Percentiles rank a stretch among this genome's conserved stretches.
Conservation (phyloP, 2,329 filamentous ascomycete genomes). For the Calonectria ilicicola region DNA sequence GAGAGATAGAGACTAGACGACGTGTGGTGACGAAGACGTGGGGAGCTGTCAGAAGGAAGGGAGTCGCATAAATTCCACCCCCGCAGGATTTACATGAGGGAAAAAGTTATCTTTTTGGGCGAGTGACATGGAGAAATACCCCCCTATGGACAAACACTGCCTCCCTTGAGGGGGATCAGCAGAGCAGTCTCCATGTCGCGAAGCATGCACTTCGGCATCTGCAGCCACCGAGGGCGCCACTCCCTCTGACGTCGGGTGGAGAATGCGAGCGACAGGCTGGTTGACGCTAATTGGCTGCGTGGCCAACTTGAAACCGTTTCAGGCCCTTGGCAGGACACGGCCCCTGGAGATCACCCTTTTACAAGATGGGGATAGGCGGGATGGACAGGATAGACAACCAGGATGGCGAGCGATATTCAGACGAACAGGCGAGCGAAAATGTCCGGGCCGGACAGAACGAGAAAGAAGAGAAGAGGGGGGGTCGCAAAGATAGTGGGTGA, state of each 20-base stretch:
- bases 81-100: conserved; percentile 4
- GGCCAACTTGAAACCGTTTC: conserved; percentile 40
- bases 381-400: conserved; percentile 16
- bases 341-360: conserved; percentile 33
- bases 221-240: conserved; percentile 30
- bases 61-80: neutral
- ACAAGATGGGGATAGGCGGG: conserved; percentile 4
- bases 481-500: neutral
- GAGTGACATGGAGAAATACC: neutral
- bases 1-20: conserved; percentile 8
- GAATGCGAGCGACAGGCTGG: conserved; percentile 24
- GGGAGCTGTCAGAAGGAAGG: neutral
- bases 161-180: neutral
- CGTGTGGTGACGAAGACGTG: neutral
- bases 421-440: conserved; percentile 5
- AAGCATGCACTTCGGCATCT: neutral
- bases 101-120: neutral
- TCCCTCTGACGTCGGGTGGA: conserved; percentile 26
- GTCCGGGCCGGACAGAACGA: neutral
- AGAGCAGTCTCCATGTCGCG: neutral
- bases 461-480: neutral
- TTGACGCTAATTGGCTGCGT: conserved; percentile 29
- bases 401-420: conserved; percentile 3
- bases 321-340: conserved; percentile 34
- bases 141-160: neutral